phyloP scores from a whole-genome alignment of 768 basidiomycete species.

The Tricholoma sp. region DNA sequence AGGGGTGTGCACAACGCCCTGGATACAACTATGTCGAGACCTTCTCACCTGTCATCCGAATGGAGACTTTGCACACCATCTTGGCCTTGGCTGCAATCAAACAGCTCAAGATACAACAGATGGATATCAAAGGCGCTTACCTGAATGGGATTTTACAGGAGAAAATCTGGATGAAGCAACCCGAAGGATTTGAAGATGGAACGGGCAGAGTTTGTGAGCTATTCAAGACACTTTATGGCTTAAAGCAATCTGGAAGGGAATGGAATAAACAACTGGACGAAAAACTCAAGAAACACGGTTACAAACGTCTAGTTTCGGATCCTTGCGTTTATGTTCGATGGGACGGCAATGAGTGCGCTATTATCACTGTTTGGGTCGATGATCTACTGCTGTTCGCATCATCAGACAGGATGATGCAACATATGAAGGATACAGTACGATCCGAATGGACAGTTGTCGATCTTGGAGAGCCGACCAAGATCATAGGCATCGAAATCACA shows the following conservation, averaged over 20 bases:
- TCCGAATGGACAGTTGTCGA: no score
- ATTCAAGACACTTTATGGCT: background rate
- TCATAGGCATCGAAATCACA: no score
- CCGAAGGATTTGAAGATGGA: background rate
- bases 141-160: background rate
- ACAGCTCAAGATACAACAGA: background rate
- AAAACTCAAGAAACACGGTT: background rate
- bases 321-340: no score
- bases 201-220: background rate
- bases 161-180: background rate
- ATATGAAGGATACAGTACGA: no score
- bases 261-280: background rate
- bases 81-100: background rate
- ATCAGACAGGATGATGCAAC: no score
- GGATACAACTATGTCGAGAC: no score
- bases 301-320: background rate
- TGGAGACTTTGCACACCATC: background rate
- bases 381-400: no score
- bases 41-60: background rate
- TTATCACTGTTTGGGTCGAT: no score
- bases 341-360: no score
- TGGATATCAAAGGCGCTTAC: background rate
- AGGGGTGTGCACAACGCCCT: background rate
- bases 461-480: no score
- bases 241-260: background rate